Conservation (phyloP, 2,329 filamentous ascomycete species). For the Ambrosiella beaveri region DNA sequence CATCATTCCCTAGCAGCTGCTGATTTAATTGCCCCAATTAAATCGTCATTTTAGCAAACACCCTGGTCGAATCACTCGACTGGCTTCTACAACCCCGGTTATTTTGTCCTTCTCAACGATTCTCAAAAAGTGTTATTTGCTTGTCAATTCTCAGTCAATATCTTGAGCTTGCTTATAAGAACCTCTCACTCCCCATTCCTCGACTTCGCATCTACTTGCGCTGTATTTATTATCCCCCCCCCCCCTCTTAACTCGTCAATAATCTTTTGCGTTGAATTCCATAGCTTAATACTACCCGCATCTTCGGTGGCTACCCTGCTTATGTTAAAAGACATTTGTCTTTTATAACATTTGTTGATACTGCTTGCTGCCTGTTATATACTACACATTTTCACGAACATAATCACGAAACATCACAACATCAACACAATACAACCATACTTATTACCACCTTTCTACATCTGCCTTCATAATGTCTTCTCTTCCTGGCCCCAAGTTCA, state of each 20-base stretch:
- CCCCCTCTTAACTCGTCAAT: neutral
- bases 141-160: neutral
- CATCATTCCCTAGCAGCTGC: neutral
- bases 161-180: neutral
- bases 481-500: slow-evolving; percentile 14
- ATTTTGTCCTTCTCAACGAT: neutral
- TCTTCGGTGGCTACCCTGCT: neutral
- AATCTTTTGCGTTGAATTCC: neutral
- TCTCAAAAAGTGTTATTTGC: neutral
- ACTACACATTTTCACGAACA: neutral
- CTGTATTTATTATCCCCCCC: neutral
- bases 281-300: neutral
- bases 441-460: neutral
- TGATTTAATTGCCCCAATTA: neutral
- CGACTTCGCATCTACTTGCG: neutral
- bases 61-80: neutral
- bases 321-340: too few species aligned
- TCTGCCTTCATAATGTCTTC: slow-evolving; percentile 12
- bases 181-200: neutral
- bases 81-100: neutral
- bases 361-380: neutral
- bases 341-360: neutral
- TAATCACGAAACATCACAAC: neutral
- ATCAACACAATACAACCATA: neutral
- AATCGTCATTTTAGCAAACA: neutral